Evolutionary conservation across 2,329 filamentous ascomycete genomes (phyloP), one percentile per base, ranked within the genome.

Genomic region (Cercospora zeae-maydis): DNA sequence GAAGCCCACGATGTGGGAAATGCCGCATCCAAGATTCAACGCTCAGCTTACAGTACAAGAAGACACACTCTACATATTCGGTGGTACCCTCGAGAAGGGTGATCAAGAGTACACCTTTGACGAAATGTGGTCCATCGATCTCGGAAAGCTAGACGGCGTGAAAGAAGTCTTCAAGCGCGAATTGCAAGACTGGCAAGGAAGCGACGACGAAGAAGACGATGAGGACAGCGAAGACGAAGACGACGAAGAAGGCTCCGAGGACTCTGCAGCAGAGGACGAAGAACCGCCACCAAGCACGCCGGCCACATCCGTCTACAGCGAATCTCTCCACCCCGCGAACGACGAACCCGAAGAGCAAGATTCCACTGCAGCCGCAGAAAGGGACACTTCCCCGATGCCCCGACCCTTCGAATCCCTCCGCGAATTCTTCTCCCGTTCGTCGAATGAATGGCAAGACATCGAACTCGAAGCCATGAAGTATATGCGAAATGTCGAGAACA

Each of bases 51-150:
- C 93, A 0, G 91, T 98, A 0, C 93, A 98, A 77, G 91, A 93
- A 68, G 95, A 99, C 75, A 87, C 91, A 8, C 82, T 98, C 0
- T 99, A 93, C 78, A 91, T 98, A 59, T 98, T 96, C 72, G 93
- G 95, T 31, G 95, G 95, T 16, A 99, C 93, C 0, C 97, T 90
- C 71, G 95, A 99, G 74, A 95, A 96, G 74, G 93, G 91, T 16
- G 95, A 99, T 72, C 85, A 91, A 21, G 95, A 99, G 76, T 96
- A 90, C 72, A 98, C 93, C 0, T 96, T 98, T 76, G 93, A 97
- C 70, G 95, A 99, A 72, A 82, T 99, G 77, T 96, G 96, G 78
- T 88, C 92, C 1, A 87, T 98, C 63, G 92, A 99, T 72, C 82
- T 99, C n/a, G 93, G 89, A 63, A 97, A 96, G 77, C 83, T 99